A percentile compares a stretch with the other conserved stretches of the same genome.
Evolutionary conservation across 306 rosid genomes (phyloP).

Genomic region (Acacia confusa): DNA sequence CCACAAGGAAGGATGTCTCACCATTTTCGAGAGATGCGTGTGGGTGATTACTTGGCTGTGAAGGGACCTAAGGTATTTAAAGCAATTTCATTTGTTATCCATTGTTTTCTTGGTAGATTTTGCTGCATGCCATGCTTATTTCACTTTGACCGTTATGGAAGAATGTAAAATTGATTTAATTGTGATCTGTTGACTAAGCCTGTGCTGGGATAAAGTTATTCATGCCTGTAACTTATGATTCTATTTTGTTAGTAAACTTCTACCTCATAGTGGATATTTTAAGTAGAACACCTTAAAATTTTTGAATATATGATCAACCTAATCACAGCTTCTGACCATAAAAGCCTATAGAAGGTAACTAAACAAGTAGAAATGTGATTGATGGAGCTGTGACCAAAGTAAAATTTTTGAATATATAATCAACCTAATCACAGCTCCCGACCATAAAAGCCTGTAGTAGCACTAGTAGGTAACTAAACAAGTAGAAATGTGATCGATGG

Average conservation of each 20-base stretch:
- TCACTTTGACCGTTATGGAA: background rate
- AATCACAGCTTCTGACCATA: background rate
- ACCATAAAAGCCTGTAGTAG: background rate
- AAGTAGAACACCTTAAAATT: background rate
- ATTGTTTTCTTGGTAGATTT: constrained; percentile 1
- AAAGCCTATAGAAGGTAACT: background rate
- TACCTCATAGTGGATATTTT: background rate
- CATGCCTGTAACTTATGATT: background rate
- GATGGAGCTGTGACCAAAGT: background rate
- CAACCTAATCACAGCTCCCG: background rate
- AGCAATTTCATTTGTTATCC: background rate
- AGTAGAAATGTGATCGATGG: background rate
- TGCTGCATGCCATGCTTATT: background rate
- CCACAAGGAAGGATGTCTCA: constrained; percentile 98
- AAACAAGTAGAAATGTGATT: background rate
- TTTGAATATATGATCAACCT: background rate
- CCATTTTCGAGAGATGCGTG: constrained; percentile 75
- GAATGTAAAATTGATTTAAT: background rate
- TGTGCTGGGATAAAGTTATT: background rate
- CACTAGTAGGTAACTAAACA: background rate
- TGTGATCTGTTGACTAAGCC: constrained; percentile 9
- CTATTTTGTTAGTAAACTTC: background rate
- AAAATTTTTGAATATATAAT: background rate
- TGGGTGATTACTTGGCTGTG: constrained; percentile 70
- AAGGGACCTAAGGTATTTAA: constrained; percentile 86